Evolutionary conservation across 108 stramenopile species (phyloP).

Genomic region (Skeletonema potamos): DNA sequence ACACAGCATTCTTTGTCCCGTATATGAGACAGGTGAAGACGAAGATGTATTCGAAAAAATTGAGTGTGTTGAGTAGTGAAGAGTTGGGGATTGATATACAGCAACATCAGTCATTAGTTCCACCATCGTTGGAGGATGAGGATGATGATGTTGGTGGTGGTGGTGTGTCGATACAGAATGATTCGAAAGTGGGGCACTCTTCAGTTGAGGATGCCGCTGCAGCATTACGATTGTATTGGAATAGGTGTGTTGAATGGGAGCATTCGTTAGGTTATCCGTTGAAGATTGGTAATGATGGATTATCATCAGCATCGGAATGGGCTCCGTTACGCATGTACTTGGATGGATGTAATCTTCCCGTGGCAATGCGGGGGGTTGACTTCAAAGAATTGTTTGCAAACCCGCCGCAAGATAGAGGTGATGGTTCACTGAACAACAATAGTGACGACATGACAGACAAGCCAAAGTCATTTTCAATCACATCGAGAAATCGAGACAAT

Average conservation of each 20-base stretch:
- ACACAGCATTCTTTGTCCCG: slow-evolving; percentile 44
- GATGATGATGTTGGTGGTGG: neutral
- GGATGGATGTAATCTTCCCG: slow-evolving; percentile 52
- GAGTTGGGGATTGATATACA: slow-evolving; percentile 51
- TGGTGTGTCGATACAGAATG: neutral
- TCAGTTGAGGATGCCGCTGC: slow-evolving; percentile 56
- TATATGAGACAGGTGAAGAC: slow-evolving; percentile 42
- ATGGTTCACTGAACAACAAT: neutral
- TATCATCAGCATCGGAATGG: neutral
- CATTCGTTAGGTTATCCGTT: slow-evolving; percentile 38
- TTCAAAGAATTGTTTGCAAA: slow-evolving; percentile 22
- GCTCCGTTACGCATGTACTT: slow-evolving; percentile 35
- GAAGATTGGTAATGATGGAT: neutral
- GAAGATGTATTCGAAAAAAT: slow-evolving; percentile 38
- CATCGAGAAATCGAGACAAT: slow-evolving; percentile 18
- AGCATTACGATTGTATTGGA: slow-evolving; percentile 50
- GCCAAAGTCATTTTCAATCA: slow-evolving; percentile 23
- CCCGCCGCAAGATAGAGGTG: neutral
- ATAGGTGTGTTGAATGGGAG: slow-evolving; percentile 37
- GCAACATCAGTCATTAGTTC: slow-evolving; percentile 3
- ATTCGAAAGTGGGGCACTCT: slow-evolving; percentile 38
- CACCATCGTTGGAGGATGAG: neutral
- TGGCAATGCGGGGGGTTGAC: slow-evolving; percentile 38
- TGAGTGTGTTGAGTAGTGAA: slow-evolving; percentile 40
- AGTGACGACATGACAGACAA: neutral